Evolutionary conservation across 345 rosid genomes (phyloP).

Genomic region (Erucastrum elatum): DNA sequence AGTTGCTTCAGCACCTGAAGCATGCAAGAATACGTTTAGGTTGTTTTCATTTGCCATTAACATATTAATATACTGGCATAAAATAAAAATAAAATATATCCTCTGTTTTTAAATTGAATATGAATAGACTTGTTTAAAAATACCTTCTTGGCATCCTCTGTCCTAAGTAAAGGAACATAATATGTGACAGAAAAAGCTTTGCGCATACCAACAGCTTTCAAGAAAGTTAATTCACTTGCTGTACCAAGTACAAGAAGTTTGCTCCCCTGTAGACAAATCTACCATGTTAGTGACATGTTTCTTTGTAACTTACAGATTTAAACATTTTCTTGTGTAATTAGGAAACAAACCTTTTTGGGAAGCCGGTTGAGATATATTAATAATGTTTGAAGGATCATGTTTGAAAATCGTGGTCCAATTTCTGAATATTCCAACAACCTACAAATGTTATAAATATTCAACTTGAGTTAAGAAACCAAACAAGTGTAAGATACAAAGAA

Average conservation of each 20-base stretch:
- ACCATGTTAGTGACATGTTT: slow-evolving; percentile 1
- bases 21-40: neutral
- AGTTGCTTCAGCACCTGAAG: slow-evolving; percentile 68
- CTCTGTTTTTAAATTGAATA: neutral
- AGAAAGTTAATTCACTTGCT: slow-evolving; percentile 40
- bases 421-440: neutral
- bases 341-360: neutral
- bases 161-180: slow-evolving; percentile 67
- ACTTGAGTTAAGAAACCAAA: slow-evolving; percentile 34
- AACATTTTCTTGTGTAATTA: neutral
- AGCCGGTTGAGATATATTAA: neutral
- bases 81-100: neutral
- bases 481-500: neutral
- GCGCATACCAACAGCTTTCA: slow-evolving; percentile 54
- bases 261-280: slow-evolving; percentile 61
- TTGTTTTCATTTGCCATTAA: neutral
- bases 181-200: slow-evolving; percentile 79
- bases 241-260: slow-evolving; percentile 62
- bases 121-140: neutral
- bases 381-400: neutral
- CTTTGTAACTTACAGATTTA: slow-evolving; percentile 58
- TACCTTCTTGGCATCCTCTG: slow-evolving; percentile 85
- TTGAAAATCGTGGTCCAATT: neutral
- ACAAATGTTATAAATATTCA: neutral
- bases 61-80: neutral